phyloP scores from a whole-genome alignment of 805 yeast species.

The Yamadazyma endophytica region DNA sequence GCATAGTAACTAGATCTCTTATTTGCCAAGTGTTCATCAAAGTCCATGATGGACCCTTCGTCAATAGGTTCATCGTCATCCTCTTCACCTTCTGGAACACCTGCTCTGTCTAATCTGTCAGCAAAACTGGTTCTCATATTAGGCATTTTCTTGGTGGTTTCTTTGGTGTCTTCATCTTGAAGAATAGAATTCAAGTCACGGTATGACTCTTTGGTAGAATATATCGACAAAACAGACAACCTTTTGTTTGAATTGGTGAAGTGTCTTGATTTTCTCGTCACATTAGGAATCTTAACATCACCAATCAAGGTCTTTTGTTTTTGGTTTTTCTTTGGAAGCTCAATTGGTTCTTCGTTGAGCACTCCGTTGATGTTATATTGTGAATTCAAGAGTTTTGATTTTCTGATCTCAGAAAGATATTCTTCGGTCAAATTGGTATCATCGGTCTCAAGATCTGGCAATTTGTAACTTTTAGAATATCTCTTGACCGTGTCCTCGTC shows the following conservation, averaged over 20 bases:
- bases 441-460: conserved; percentile 35
- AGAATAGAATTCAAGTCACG: conserved; percentile 48
- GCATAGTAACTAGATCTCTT: conserved; percentile 38
- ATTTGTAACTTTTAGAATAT: conserved; percentile 19
- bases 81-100: conserved; percentile 20
- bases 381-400: conserved; percentile 41
- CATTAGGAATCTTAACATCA: conserved; percentile 65
- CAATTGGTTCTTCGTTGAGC: conserved; percentile 13
- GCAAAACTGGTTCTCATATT: conserved; percentile 39
- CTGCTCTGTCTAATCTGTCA: conserved; percentile 37
- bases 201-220: conserved; percentile 64
- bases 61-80: conserved; percentile 30
- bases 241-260: conserved; percentile 63
- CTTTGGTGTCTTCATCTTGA: conserved; percentile 18
- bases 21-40: conserved; percentile 36
- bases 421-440: conserved; percentile 38
- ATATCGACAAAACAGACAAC: conserved; percentile 65
- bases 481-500: conserved; percentile 8
- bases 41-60: conserved; percentile 36
- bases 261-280: conserved; percentile 62
- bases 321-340: conserved; percentile 18
- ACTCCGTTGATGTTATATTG: conserved; percentile 28
- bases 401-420: conserved; percentile 41
- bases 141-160: conserved; percentile 12
- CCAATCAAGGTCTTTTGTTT: conserved; percentile 44